Conservation (phyloP, 805 yeast species). For the Zygosaccharomyces bailii region DNA sequence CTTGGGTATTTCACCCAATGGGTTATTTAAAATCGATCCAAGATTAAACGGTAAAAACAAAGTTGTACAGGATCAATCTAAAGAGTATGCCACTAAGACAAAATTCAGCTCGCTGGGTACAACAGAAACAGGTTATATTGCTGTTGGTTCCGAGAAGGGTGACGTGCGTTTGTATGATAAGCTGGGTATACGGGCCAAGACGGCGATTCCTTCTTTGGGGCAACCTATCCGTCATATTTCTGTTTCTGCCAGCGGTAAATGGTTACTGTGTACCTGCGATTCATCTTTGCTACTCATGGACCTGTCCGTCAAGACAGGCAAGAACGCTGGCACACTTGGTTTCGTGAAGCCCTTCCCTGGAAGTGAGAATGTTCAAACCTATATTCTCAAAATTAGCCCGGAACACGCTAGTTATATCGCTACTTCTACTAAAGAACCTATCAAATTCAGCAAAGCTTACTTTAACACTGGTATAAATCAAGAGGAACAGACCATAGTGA, state of each 20-base stretch:
- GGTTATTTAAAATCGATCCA: slow-evolving; percentile 77
- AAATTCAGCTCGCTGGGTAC: slow-evolving; percentile 62
- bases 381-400: slow-evolving; percentile 62
- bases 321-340: slow-evolving; percentile 57
- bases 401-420: slow-evolving; percentile 67
- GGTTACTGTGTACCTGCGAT: slow-evolving; percentile 77
- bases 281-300: slow-evolving; percentile 70
- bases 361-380: slow-evolving; percentile 65
- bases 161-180: slow-evolving; percentile 71
- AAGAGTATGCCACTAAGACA: slow-evolving; percentile 52
- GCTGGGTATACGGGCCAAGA: slow-evolving; percentile 72
- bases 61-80: slow-evolving; percentile 54
- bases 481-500: slow-evolving; percentile 66
- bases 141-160: slow-evolving; percentile 73
- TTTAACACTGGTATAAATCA: slow-evolving; percentile 69
- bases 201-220: slow-evolving; percentile 78
- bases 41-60: slow-evolving; percentile 54
- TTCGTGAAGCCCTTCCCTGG: slow-evolving; percentile 62
- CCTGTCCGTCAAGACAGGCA: slow-evolving; percentile 57
- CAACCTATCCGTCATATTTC: slow-evolving; percentile 67
- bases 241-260: slow-evolving; percentile 73
- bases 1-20: slow-evolving; percentile 61
- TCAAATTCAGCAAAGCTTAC: slow-evolving; percentile 66
- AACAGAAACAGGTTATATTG: slow-evolving; percentile 69
- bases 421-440: slow-evolving; percentile 44